Percentiles rank a stretch among this genome's conserved stretches.
Conservation (phyloP, 1,139 yeast genomes). For the Kurtzmaniella quercitrusa region DNA sequence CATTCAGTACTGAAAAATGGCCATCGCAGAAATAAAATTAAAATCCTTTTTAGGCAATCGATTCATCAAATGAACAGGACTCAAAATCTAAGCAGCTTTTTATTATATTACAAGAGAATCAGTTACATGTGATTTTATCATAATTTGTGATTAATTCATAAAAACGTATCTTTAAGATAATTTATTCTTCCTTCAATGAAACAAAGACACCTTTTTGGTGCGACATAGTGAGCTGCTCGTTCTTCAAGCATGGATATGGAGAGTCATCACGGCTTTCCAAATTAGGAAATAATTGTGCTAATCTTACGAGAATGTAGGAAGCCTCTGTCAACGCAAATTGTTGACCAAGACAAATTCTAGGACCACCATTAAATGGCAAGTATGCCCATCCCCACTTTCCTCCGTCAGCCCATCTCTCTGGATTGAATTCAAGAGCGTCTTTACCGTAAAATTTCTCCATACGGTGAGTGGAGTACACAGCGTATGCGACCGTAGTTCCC, state of each 20-base stretch:
- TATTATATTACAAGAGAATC: background rate
- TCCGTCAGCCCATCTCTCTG: constrained; percentile 39
- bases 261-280: constrained; percentile 17
- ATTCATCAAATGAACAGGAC: background rate
- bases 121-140: background rate
- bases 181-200: constrained; percentile 4
- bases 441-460: constrained; percentile 42
- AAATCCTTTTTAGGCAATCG: background rate
- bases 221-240: constrained; percentile 34
- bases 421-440: constrained; percentile 43
- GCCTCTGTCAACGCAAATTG: constrained; percentile 47
- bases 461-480: constrained; percentile 46
- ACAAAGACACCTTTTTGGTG: constrained; percentile 26
- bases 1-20: constrained; percentile 5
- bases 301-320: constrained; percentile 26
- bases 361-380: constrained; percentile 44
- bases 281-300: constrained; percentile 20
- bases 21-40: background rate
- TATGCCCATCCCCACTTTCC: constrained; percentile 39
- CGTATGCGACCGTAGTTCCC: constrained; percentile 43
- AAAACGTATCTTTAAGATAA: background rate
- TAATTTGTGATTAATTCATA: background rate
- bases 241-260: constrained; percentile 30
- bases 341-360: constrained; percentile 43
- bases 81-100: background rate